Percentiles rank a stretch among this genome's conserved stretches.
phyloP scores from a whole-genome alignment of 2,329 filamentous ascomycete species.

The Penicillium expansum region DNA sequence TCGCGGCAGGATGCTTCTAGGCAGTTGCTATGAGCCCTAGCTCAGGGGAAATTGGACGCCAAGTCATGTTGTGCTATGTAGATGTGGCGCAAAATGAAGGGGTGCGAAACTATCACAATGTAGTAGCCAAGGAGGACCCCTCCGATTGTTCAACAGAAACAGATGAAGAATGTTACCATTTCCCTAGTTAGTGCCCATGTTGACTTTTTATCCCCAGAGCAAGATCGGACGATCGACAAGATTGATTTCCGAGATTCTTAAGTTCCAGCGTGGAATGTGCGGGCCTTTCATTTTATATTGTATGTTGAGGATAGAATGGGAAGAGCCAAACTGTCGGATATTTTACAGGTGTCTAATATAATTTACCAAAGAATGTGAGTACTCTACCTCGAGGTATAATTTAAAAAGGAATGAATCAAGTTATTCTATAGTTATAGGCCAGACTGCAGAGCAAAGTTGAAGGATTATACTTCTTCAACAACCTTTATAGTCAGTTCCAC shows the following conservation, averaged over 20 bases:
- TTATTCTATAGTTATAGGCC: neutral
- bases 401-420: neutral
- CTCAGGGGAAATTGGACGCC: neutral
- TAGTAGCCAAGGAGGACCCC: neutral
- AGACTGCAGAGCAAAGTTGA: neutral
- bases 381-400: neutral
- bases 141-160: neutral
- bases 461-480: neutral
- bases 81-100: constrained; percentile 4
- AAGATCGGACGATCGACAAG: neutral
- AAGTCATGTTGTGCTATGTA: neutral
- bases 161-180: constrained; percentile 6
- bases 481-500: neutral
- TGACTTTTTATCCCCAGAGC: neutral
- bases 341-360: neutral
- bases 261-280: constrained; percentile 3
- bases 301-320: neutral
- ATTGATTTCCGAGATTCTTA: neutral
- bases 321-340: neutral
- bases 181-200: neutral
- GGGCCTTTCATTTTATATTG: neutral
- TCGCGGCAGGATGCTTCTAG: neutral
- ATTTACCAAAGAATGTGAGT: neutral
- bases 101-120: constrained; percentile 1
- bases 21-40: neutral